Percentiles rank a stretch among this genome's conserved stretches.
Evolutionary conservation across 1,284 basidiomycete genomes (phyloP).

Genomic region (Puccinia hordei): DNA sequence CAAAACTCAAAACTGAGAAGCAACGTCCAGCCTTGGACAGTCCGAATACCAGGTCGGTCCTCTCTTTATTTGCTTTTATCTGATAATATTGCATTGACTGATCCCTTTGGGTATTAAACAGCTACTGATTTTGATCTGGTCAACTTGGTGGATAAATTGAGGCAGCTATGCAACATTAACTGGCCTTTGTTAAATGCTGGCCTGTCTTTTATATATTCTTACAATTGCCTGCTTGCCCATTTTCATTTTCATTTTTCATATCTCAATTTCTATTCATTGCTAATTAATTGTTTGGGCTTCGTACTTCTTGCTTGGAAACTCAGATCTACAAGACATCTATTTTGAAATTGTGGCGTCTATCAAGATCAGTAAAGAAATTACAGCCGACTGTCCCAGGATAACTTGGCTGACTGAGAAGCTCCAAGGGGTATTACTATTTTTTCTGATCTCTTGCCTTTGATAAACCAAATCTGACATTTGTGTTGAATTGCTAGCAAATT

Average conservation of each 20-base stretch:
- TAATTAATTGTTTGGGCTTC: background rate
- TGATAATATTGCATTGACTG: background rate
- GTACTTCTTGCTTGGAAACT: background rate
- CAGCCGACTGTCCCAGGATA: constrained; percentile 4
- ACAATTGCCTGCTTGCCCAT: too few species aligned
- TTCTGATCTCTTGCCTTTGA: background rate
- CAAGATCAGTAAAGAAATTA: constrained; percentile 19
- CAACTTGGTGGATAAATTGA: constrained; percentile 7
- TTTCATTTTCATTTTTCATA: too few species aligned
- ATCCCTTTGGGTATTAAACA: background rate
- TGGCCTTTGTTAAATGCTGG: constrained; percentile 25
- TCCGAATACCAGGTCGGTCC: constrained; percentile 2
- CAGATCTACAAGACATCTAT: constrained; percentile 35
- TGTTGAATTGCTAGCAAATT: constrained; percentile 3
- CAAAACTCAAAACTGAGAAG: background rate
- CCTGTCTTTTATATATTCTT: background rate
- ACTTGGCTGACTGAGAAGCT: constrained; percentile 21
- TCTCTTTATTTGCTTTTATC: background rate
- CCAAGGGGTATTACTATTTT: constrained; percentile 15
- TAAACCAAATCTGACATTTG: background rate
- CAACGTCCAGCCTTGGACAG: background rate
- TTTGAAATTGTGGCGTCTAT: constrained; percentile 32
- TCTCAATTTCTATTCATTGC: background rate
- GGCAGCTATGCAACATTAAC: background rate
- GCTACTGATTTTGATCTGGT: background rate